A percentile compares a stretch with the other conserved stretches of the same genome.
Evolutionary conservation across 495 filamentous ascomycete genomes (phyloP).

Genomic region (Penicillium macrosclerotiorum): DNA sequence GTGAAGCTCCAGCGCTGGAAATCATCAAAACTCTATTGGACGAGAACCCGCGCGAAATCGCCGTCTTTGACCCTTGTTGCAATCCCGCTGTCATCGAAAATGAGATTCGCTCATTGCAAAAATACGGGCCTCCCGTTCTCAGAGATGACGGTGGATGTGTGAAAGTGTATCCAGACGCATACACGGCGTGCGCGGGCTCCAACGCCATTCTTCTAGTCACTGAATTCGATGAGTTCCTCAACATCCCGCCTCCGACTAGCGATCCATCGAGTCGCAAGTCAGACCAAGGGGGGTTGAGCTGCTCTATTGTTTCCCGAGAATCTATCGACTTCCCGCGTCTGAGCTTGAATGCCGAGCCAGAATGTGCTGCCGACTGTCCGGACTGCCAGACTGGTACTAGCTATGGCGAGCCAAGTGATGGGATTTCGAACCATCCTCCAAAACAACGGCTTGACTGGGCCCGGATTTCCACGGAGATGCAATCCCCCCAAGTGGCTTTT

Average conservation of each 20-base stretch:
- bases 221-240: constrained; percentile 28
- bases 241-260: neutral
- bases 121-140: constrained; percentile 3
- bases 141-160: constrained; percentile 18
- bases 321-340: neutral
- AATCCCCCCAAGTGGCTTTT: constrained; percentile 66
- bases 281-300: neutral
- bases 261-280: neutral
- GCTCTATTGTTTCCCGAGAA: too few relatives aligned
- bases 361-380: constrained; percentile 22
- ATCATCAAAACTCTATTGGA: constrained; percentile 61
- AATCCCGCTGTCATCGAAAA: constrained; percentile 37
- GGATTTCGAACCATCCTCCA: neutral
- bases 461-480: constrained; percentile 51
- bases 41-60: constrained; percentile 54
- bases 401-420: neutral
- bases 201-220: constrained; percentile 35
- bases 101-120: constrained; percentile 21
- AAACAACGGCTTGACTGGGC: constrained; percentile 48
- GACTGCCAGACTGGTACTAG: constrained; percentile 19
- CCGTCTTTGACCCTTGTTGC: constrained; percentile 70
- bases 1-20: constrained; percentile 65
- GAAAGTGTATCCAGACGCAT: constrained; percentile 29
- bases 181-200: constrained; percentile 33
- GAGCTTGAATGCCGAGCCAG: constrained; percentile 13